Conservation (phyloP, 305 asterid genomes). For the Fraxinus latifolia region DNA sequence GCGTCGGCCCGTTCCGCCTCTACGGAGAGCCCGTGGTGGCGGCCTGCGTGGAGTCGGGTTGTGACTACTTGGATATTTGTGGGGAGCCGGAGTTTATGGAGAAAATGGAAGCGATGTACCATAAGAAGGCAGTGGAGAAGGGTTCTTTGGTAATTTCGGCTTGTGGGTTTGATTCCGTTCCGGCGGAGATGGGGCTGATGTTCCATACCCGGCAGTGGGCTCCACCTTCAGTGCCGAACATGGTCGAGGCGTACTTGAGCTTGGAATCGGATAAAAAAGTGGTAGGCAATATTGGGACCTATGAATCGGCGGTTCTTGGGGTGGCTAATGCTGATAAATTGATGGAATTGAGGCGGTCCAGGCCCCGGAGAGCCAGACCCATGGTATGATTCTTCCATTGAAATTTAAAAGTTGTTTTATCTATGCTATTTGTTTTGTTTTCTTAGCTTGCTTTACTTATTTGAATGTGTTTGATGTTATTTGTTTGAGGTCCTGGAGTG, state of each 20-base stretch:
- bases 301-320: slow-evolving; percentile 83
- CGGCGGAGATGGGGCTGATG: slow-evolving; percentile 82
- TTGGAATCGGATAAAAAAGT: slow-evolving; percentile 71
- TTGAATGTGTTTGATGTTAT: background rate
- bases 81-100: slow-evolving; percentile 98
- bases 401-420: background rate
- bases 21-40: slow-evolving; percentile 77
- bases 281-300: slow-evolving; percentile 68
- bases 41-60: slow-evolving; percentile 74
- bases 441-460: background rate
- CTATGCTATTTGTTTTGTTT: background rate
- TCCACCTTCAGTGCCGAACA: slow-evolving; percentile 47
- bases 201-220: slow-evolving; percentile 66
- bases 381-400: slow-evolving; percentile 32
- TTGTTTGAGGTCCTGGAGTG: background rate
- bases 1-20: slow-evolving; percentile 86
- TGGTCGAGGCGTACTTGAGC: slow-evolving; percentile 75
- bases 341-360: slow-evolving; percentile 49
- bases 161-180: slow-evolving; percentile 84
- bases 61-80: slow-evolving; percentile 81
- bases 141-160: slow-evolving; percentile 72
- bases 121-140: slow-evolving; percentile 58
- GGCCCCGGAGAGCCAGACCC: slow-evolving; percentile 67
- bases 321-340: slow-evolving; percentile 59
- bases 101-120: slow-evolving; percentile 61